Evolutionary conservation across 2,329 filamentous ascomycete genomes (phyloP), one percentile per base, ranked within the genome.

Genomic region (Neocatenulostroma microsporum): DNA sequence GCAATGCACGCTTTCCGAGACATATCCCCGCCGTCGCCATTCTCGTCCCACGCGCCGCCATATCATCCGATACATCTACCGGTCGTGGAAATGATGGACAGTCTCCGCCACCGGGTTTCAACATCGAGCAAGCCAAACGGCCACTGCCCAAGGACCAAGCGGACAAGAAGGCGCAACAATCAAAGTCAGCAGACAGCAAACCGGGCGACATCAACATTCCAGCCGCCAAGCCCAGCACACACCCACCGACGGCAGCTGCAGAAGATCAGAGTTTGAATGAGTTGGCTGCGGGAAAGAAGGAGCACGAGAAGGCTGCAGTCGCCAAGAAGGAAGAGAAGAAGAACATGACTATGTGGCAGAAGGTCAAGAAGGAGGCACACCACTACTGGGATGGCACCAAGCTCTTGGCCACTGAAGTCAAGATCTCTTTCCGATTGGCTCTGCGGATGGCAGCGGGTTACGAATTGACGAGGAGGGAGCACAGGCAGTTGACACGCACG

Each of bases 361-460:
- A 88, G 67, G 80, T 98, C 56, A 98, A 94, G 73, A 88, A 93
- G 62, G 91, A 98, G 64, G 73, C 72, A 11, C 78, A 81, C 44
- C 91, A 98, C 62, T 98, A 98, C 68, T 96, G 91, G 89, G 91
- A 98, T 64, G 91, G 91, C 42, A 96, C 87, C 19, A 98, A 98
- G 66, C 72, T 98, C 54, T 70, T 98, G 49, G 88, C 82, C 15
- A 84, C 86, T 2, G 91, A 98, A 66, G 80, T 96, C 58, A 85
- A 72, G 63, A 98, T 98, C 60, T 96, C 89, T 62, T 85, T 83
- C 44, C 82, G 82, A 46, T 68, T 98, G 48, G 91, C 88, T 5
- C 63, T 95, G 61, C 96, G 95, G 70, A 98, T 98, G 91, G 87
- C 88, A 11, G 88, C 85, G 41, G 91, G 91, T 6, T 98, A 98